Conservation (phyloP, 352 stramenopile species). For the Globisporangium carolinianum region DNA sequence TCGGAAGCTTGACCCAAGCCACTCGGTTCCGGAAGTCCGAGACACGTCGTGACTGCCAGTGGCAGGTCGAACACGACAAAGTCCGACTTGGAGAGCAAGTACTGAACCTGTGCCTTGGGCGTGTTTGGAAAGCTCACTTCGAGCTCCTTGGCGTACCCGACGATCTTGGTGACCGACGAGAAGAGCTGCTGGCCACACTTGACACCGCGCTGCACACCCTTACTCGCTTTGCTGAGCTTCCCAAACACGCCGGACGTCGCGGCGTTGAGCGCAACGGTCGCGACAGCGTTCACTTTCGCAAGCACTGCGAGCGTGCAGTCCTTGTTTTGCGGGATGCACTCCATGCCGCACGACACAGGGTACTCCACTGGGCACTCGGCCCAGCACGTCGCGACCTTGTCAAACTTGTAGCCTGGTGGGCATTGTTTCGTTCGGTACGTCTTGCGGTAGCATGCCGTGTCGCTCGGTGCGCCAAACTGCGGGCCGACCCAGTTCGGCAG, state of each 20-base stretch:
- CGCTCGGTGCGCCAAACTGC: neutral
- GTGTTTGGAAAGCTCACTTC: slow-evolving; percentile 22
- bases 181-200: slow-evolving; percentile 37
- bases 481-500: neutral
- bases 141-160: slow-evolving; percentile 27
- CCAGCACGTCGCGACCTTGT: slow-evolving; percentile 46
- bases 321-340: slow-evolving; percentile 55
- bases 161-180: slow-evolving; percentile 31
- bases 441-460: neutral
- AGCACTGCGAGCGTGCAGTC: slow-evolving; percentile 29
- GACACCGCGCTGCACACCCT: slow-evolving; percentile 29
- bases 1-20: neutral
- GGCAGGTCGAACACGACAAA: slow-evolving; percentile 47
- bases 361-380: slow-evolving; percentile 48
- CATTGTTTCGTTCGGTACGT: neutral
- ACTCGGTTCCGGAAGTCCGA: slow-evolving; percentile 16
- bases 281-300: neutral
- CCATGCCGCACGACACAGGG: slow-evolving; percentile 44
- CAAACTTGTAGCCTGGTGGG: slow-evolving; percentile 31
- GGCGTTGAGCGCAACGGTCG: neutral
- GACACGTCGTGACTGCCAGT: slow-evolving; percentile 28
- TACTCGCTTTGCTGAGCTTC: slow-evolving; percentile 24
- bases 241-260: slow-evolving; percentile 6
- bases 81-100: slow-evolving; percentile 42
- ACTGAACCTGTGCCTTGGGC: slow-evolving; percentile 36